These are phyloP conservation scores for Trypanosoma melophagium DNA, from an alignment of 208 protist genomes.

Conservation along the genomic window DNA sequence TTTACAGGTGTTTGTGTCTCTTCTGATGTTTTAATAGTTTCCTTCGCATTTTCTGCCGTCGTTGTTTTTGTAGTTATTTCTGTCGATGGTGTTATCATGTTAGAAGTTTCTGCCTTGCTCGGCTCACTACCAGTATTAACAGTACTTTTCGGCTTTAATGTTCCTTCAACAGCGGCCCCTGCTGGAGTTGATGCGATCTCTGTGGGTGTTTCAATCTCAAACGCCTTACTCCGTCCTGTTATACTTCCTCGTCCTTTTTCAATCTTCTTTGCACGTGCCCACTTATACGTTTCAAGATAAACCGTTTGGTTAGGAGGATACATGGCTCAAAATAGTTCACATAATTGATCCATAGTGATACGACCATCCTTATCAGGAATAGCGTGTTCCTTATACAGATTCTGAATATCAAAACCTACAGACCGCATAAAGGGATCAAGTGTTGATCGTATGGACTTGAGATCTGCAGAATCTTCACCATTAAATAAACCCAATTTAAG, in stretches of 20 bases:
- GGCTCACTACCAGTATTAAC: neutral
- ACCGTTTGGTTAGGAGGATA: constrained; percentile 17
- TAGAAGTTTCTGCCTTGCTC: neutral
- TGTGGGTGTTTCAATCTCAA: neutral
- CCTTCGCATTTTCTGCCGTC: neutral
- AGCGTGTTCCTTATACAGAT: constrained; percentile 19
- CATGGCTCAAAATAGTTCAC: constrained; percentile 21
- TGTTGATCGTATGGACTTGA: constrained; percentile 17
- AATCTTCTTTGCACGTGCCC: constrained; percentile 19
- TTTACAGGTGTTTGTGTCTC: neutral
- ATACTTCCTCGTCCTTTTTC: constrained; percentile 8
- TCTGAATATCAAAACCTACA: constrained; percentile 21
- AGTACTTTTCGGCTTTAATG: neutral
- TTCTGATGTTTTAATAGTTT: neutral
- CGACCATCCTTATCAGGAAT: constrained; percentile 16
- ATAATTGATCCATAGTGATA: constrained; percentile 21
- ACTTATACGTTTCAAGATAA: constrained; percentile 25
- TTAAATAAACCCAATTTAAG: constrained; percentile 19
- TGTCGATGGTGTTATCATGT: neutral
- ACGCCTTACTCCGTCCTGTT: constrained; percentile 4
- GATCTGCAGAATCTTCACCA: constrained; percentile 13
- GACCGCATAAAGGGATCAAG: constrained; percentile 24
- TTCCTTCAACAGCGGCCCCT: neutral
- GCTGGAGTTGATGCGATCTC: neutral
- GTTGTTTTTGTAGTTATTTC: no score